Evolutionary conservation across 1,139 yeast genomes (phyloP), one percentile per base, ranked within the genome.

Genomic region (Pneumocystis wakefieldiae): DNA sequence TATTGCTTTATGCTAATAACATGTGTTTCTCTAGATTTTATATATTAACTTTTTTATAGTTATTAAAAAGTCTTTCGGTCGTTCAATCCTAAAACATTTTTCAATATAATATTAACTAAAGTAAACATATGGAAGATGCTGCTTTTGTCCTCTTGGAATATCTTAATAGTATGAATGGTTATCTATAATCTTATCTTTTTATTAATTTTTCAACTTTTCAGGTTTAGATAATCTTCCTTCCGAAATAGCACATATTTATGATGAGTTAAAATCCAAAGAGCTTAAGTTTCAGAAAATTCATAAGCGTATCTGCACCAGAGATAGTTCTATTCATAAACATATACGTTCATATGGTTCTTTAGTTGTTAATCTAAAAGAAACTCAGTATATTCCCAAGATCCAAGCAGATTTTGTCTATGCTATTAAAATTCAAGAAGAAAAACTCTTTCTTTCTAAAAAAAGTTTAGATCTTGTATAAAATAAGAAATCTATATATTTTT

Each of bases 341-440:
- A 87, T 90, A 65, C 82, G 86, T 68, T 85, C 89, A 61, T 84
- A 89, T 74, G 97, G 97, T 0, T 85, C 96, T 0, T 74, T 86
- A 60, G 80, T 85, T 1, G 87, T 84, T 68, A 87, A 87, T 72
- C 95, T 97, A 1, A 87, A 89, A 68, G 98, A 92, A 71, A 82
- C 77, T 59, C 85, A 81, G 67, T 72, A 87, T 12, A 81, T 81
- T 69, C 78, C 81, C 55, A 85, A 85, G 70, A 86, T 92, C 6
- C 81, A 82, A 60, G 86, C 85, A 60, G 94, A 86, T 65, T 82
- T 85, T 76, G 80, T 79, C 59, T 75, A 77, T 62, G 83, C 87
- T 12, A 78, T 80, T 66, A 78, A 77, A 64, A 70, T 88, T 48
- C 97, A 91, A 71, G 80, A 82, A 67, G 95, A 87, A 67, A 92